Evolutionary conservation across 306 rosid species (phyloP).

Genomic region (Citrullus mucosospermus): DNA sequence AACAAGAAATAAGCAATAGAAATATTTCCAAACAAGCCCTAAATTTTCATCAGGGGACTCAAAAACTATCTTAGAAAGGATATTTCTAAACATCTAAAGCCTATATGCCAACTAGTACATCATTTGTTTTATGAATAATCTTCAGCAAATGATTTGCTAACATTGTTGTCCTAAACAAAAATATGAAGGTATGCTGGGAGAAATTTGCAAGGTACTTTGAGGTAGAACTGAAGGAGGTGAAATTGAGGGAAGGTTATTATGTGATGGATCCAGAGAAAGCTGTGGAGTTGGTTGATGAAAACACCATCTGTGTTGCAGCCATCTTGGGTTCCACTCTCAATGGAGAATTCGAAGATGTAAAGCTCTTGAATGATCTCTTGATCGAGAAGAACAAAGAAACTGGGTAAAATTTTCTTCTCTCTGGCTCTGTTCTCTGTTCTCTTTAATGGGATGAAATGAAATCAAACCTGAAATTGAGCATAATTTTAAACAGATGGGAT

Average conservation of each 20-base stretch:
- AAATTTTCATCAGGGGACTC: too few species aligned
- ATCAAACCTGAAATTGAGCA: neutral
- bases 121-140: neutral
- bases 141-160: neutral
- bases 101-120: too few species aligned
- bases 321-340: slow-evolving; percentile 86
- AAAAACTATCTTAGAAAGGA: neutral
- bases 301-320: slow-evolving; percentile 92
- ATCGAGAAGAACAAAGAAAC: slow-evolving; percentile 57
- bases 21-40: too few species aligned
- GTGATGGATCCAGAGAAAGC: slow-evolving; percentile 83
- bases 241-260: slow-evolving; percentile 53
- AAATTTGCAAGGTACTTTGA: slow-evolving; percentile 96
- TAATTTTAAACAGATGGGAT: slow-evolving; percentile 47
- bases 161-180: neutral
- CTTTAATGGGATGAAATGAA: neutral
- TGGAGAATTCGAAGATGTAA: slow-evolving; percentile 95
- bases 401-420: slow-evolving; percentile 31
- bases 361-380: slow-evolving; percentile 64
- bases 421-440: neutral
- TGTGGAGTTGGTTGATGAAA: slow-evolving; percentile 82
- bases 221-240: slow-evolving; percentile 87
- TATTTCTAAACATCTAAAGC: neutral
- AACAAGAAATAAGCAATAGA: too few species aligned
- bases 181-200: slow-evolving; percentile 85